Evolutionary conservation across 2,329 filamentous ascomycete genomes (phyloP), one percentile per base, ranked within the genome.

Genomic region (Penicillium sp.): DNA sequence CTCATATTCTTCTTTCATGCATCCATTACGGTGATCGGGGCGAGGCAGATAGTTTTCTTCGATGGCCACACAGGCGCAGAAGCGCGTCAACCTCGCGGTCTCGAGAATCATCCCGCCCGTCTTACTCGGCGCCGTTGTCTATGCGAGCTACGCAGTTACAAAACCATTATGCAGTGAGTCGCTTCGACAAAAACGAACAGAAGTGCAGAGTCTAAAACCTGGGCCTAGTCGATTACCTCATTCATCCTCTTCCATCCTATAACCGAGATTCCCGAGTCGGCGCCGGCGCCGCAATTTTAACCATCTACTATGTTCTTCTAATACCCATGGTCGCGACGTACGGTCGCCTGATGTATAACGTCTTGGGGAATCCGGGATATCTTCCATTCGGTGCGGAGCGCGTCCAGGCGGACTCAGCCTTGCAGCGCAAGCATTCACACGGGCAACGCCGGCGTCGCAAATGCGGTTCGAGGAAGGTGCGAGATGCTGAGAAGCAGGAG

Each of bases 271-370:
- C 72, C 66, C 73, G 81, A 75, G 66, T 75, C 53, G 80, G 82
- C 49, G 74, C 85, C 28, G 90, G 85, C 39, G 81, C 87, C 52
- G 84, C 82, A 12, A 82, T 96, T 51, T 77, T 95, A 42, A 81
- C 85, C 26, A 72, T 92, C 23, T 91, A 89, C 72, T 88, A 87
- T 65, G 47, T 92, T 48, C 78, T 95, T 49, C 77, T 96, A 42
- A 61, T 88, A 15, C 77, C 87, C 28, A 82, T 90, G 65, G 66
- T 86, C 23, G 64, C 77, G 29, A 80, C 86, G 18, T 96, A 95
- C 71, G 66, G 88, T 18, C 87, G 91, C 57, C 81, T 92, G 9
- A 71, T 92, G 39, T 74, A 85, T 57, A 81, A 83, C 31, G 85
- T 95, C 46, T 80, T 84, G 53, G 78, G 78, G 60, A 82, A 91